Evolutionary conservation across 768 basidiomycete species (phyloP).

Genomic region (Pleurotus tuber-regium): DNA sequence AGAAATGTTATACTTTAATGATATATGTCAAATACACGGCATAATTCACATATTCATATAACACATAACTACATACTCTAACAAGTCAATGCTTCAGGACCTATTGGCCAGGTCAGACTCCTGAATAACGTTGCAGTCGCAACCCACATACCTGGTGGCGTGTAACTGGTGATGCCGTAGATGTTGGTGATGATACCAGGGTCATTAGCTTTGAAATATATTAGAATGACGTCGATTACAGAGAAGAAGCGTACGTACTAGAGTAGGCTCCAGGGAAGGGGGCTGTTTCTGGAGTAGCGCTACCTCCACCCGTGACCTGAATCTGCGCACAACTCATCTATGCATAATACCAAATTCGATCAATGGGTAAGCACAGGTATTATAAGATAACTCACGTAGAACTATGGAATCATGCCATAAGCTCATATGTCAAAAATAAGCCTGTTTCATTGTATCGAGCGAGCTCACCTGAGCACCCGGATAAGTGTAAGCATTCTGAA

Average conservation of each 20-base stretch:
- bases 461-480: constrained; percentile 39
- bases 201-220: too few relatives aligned
- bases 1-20: background rate
- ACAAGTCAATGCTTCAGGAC: constrained; percentile 30
- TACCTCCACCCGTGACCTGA: constrained; percentile 16
- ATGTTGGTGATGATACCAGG: constrained; percentile 32
- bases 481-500: constrained; percentile 28
- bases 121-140: background rate
- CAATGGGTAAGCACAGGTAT: too few relatives aligned
- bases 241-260: constrained; percentile 14
- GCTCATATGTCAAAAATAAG: background rate
- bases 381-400: constrained; percentile 32
- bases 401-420: background rate
- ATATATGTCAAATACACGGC: background rate
- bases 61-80: constrained; percentile 13
- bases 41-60: background rate
- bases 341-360: too few relatives aligned
- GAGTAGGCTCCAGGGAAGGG: constrained; percentile 27
- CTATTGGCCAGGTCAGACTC: constrained; percentile 14
- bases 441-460: background rate
- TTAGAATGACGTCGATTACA: constrained; percentile 11
- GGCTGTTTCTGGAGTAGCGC: constrained; percentile 17
- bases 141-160: constrained; percentile 7
- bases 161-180: constrained; percentile 22
- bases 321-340: constrained; percentile 28